A percentile compares a stretch with the other conserved stretches of the same genome.
These are phyloP conservation scores for Sporothrix curviconia DNA, from an alignment of 2,329 filamentous ascomycete species.

Conservation along the genomic window DNA sequence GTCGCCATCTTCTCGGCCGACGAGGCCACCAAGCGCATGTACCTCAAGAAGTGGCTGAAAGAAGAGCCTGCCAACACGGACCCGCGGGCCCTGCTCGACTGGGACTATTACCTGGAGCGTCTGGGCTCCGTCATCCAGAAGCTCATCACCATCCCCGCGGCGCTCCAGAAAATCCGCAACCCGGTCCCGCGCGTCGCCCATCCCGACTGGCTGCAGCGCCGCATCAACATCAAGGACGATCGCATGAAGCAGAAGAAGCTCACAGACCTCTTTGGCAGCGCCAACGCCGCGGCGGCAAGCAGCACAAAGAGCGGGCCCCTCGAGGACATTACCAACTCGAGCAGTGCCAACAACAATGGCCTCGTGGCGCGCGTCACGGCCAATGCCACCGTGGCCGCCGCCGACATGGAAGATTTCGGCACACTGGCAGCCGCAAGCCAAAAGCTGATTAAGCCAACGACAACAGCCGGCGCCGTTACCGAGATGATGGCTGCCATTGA, in stretches of 20 bases:
- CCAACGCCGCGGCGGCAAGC: neutral
- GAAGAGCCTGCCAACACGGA: conserved; percentile 90
- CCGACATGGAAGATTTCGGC: conserved; percentile 78
- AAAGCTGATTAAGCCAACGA: conserved; percentile 60
- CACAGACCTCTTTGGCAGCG: conserved; percentile 79
- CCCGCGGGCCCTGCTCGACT: conserved; percentile 82
- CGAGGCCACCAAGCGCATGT: conserved; percentile 76
- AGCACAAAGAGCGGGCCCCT: conserved; percentile 46
- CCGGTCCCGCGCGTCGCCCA: conserved; percentile 89
- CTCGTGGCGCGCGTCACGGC: conserved; percentile 35
- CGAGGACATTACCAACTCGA: conserved; percentile 64
- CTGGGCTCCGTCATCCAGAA: conserved; percentile 97
- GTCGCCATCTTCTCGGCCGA: conserved; percentile 97
- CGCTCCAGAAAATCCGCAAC: conserved; percentile 89
- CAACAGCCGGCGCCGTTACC: conserved; percentile 45
- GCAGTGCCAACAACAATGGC: conserved; percentile 17
- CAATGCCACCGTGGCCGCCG: conserved; percentile 20
- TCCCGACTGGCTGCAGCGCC: conserved; percentile 90
- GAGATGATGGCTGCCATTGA: conserved; percentile 22
- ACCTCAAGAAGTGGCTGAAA: conserved; percentile 90
- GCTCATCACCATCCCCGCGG: conserved; percentile 95
- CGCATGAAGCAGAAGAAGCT: conserved; percentile 98
- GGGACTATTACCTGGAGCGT: conserved; percentile 95
- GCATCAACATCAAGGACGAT: conserved; percentile 93
- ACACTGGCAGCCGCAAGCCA: conserved; percentile 27